Evolutionary conservation across 1,284 basidiomycete genomes (phyloP).

Genomic region (Macrocystidia cucumis): DNA sequence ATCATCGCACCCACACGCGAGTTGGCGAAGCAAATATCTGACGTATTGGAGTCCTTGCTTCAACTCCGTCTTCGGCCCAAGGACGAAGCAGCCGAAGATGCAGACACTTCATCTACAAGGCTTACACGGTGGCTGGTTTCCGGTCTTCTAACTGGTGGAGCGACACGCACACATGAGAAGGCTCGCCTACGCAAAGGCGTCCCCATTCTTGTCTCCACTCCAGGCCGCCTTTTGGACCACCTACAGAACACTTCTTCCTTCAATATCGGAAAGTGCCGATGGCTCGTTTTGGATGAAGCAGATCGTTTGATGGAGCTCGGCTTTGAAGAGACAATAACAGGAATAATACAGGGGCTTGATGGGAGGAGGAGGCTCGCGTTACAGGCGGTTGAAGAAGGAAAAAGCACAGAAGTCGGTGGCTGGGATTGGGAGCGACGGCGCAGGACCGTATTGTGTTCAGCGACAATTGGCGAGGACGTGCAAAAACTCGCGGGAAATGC

Average conservation of each 20-base stretch:
- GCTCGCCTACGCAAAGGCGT: constrained; percentile 62
- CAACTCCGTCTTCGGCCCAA: constrained; percentile 68
- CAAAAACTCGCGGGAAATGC: constrained; percentile 87
- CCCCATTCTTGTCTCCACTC: constrained; percentile 89
- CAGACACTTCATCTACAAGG: constrained; percentile 33
- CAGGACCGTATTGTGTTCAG: constrained; percentile 91
- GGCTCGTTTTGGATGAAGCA: constrained; percentile 96
- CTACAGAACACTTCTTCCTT: constrained; percentile 91
- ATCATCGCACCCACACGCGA: constrained; percentile 95
- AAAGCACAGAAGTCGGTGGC: constrained; percentile 66
- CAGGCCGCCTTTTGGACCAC: constrained; percentile 91
- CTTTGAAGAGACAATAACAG: constrained; percentile 86
- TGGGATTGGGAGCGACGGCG: constrained; percentile 80
- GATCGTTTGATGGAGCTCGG: constrained; percentile 97
- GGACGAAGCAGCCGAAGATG: constrained; percentile 43
- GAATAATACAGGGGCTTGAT: constrained; percentile 83
- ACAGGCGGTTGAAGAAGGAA: constrained; percentile 66
- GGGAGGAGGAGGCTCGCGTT: constrained; percentile 70
- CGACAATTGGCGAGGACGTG: constrained; percentile 93
- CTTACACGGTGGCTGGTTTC: constrained; percentile 93
- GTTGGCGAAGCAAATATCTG: constrained; percentile 91
- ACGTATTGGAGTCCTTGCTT: constrained; percentile 86
- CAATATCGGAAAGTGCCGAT: constrained; percentile 89
- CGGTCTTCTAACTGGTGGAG: constrained; percentile 80
- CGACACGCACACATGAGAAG: constrained; percentile 69